These are phyloP conservation scores for Amauroascus verrucosus DNA, from an alignment of 2,329 filamentous ascomycete genomes.

Conservation along the genomic window DNA sequence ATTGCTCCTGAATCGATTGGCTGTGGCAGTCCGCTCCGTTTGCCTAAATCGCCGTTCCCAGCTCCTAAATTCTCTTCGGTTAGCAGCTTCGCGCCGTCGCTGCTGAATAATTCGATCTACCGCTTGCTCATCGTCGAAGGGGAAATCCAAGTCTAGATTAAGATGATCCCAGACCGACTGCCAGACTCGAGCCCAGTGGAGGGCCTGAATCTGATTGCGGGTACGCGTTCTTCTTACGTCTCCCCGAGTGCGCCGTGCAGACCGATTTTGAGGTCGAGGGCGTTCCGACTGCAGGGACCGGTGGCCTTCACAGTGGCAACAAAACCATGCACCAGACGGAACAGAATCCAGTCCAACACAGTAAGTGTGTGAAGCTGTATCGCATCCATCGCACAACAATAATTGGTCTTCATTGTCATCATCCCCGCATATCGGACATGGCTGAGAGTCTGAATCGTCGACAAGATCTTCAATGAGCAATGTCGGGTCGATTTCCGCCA, in stretches of 20 bases:
- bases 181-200: slow-evolving; percentile 72
- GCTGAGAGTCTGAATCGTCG: slow-evolving; percentile 56
- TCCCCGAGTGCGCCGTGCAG: slow-evolving; percentile 39
- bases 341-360: slow-evolving; percentile 74
- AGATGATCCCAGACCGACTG: slow-evolving; percentile 74
- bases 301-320: slow-evolving; percentile 61
- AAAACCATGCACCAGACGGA: slow-evolving; percentile 77
- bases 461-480: slow-evolving; percentile 55
- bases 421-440: slow-evolving; percentile 75
- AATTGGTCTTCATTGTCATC: slow-evolving; percentile 73
- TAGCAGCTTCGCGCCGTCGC: slow-evolving; percentile 38
- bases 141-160: slow-evolving; percentile 71
- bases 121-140: slow-evolving; percentile 64
- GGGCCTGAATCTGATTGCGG: slow-evolving; percentile 35
- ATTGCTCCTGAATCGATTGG: slow-evolving; percentile 60
- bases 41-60: slow-evolving; percentile 81
- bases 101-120: slow-evolving; percentile 48
- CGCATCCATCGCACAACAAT: slow-evolving; percentile 83
- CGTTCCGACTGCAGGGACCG: slow-evolving; percentile 30
- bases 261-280: slow-evolving; percentile 34
- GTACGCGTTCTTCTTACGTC: slow-evolving; percentile 35
- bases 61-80: slow-evolving; percentile 51
- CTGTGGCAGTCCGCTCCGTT: slow-evolving; percentile 66
- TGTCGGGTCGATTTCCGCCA: slow-evolving; percentile 76
- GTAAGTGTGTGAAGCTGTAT: slow-evolving; percentile 81